Conservation (phyloP, 2,329 filamentous ascomycete species). For the Phoma sp. region DNA sequence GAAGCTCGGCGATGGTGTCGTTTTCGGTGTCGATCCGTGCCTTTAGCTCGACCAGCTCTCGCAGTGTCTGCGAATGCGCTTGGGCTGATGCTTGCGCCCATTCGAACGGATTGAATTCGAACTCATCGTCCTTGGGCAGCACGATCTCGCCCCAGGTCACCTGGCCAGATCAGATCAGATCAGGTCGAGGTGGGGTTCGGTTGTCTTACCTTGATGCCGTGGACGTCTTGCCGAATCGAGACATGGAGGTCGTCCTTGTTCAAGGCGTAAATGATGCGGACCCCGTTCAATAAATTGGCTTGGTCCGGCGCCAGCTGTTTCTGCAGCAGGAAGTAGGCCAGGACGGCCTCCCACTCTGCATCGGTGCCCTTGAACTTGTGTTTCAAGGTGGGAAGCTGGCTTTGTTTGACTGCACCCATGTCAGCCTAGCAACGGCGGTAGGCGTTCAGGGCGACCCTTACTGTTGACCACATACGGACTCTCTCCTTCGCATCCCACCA, state of each 20-base stretch:
- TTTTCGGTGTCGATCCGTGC: constrained; percentile 59
- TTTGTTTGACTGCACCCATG: constrained; percentile 40
- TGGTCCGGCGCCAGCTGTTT: constrained; percentile 50
- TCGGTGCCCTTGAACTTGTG: constrained; percentile 45
- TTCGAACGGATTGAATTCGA: constrained; percentile 69
- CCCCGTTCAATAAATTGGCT: constrained; percentile 57
- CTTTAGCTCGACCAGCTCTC: constrained; percentile 53
- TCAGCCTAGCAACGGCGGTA: constrained; percentile 31
- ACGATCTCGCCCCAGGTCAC: constrained; percentile 69
- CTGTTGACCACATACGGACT: constrained; percentile 64
- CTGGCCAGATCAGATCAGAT: constrained; percentile 31
- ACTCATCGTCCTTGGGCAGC: constrained; percentile 62
- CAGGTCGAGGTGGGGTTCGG: not conserved
- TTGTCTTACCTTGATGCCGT: constrained; percentile 69
- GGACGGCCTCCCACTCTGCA: constrained; percentile 70
- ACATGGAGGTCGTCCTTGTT: constrained; percentile 62
- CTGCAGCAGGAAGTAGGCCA: constrained; percentile 64
- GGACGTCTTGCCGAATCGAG: constrained; percentile 65
- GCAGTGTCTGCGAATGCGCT: constrained; percentile 54
- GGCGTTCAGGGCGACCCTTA: constrained; percentile 52
- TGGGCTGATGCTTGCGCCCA: constrained; percentile 70
- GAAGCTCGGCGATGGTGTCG: constrained; percentile 63
- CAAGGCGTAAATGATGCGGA: constrained; percentile 66
- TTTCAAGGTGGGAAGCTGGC: constrained; percentile 39
- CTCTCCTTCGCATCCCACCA: constrained; percentile 72